Base-by-base conservation (phyloP, 352 stramenopile species). In the Elongisporangium senticosum region DNA sequence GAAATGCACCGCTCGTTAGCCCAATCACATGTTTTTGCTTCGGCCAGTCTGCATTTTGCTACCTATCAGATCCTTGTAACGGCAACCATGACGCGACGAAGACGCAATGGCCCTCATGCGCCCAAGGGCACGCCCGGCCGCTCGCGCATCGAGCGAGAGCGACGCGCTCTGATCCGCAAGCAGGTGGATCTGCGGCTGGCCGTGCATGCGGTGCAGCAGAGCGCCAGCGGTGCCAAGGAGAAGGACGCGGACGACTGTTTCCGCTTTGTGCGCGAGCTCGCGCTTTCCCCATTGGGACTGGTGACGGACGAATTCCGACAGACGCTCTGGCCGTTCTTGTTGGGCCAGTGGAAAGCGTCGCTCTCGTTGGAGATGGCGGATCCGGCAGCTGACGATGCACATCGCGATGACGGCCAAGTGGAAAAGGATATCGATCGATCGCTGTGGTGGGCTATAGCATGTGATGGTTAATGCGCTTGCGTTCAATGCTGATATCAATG, bases 401-500 rank as follows among this genome's bases (percentile, higher is more conserved):
- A 94, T 53, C 74, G 74, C 10, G 86, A 95, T 54, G 77, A 86
- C 49, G 58, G 60, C 15, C 84, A 93, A 61, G 71, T 95, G 28
- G 74, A 89, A 40, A 92, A 92, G 56, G 86, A 95, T 55, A 86
- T 95, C 33, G 79, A 92, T n/a, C 83, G 86, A 51, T 95, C 86
- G 19, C 65, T 95, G 49, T 91, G 81, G 67, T 77, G 14, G 23
- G 65, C 49, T 20, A 15, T n/a, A n/a, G n/a, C n/a, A n/a, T n/a
- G n/a, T 17, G 0, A 8, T 15, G 43, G 19, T 24, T 1, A 7
- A 47, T 51, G 39, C 53, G 53, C 10, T 11, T 10, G 40, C 10
- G 17, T 20, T 53, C 40, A 47, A 33, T 49, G 20, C 4, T 26
- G 20, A 13, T n/a, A 24, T 22, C 62, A 19, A 64, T 26, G 21